Conservation (phyloP, 202 grass and related monocot species). For the Setaria viridis region DNA sequence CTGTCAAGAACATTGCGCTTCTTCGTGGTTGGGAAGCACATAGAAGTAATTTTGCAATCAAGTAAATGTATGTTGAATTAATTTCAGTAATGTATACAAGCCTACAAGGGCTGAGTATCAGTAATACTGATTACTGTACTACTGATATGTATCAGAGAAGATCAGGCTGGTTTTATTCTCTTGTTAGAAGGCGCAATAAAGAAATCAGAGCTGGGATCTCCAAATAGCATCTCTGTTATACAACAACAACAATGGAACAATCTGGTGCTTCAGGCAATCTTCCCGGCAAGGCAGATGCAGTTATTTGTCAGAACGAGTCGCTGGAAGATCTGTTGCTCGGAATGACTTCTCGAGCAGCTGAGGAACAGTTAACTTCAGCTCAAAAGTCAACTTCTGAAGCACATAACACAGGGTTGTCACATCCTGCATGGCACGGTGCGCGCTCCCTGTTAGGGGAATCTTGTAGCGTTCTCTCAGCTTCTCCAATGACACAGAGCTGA, state of each 20-base stretch:
- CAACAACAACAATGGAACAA: constrained; percentile 46
- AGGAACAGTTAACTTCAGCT: constrained; percentile 71
- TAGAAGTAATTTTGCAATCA: neutral
- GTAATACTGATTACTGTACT: constrained; percentile 26
- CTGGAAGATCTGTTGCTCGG: constrained; percentile 52
- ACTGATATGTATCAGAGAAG: constrained; percentile 26
- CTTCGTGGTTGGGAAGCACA: neutral
- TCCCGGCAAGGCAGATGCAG: neutral
- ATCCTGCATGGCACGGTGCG: constrained; percentile 87
- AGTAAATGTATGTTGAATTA: constrained; percentile 23
- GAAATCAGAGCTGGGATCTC: constrained; percentile 41
- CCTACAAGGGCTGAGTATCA: constrained; percentile 33
- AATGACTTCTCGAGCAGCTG: constrained; percentile 75
- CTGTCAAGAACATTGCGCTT: constrained; percentile 21
- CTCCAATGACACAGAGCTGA: constrained; percentile 55
- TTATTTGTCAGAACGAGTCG: constrained; percentile 41
- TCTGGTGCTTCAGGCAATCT: constrained; percentile 13
- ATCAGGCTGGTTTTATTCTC: constrained; percentile 40
- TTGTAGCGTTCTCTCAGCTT: constrained; percentile 65
- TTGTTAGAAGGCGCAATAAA: constrained; percentile 43
- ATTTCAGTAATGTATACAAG: constrained; percentile 37
- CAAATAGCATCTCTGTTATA: constrained; percentile 42
- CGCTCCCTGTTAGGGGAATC: constrained; percentile 58
- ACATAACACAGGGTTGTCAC: constrained; percentile 73
- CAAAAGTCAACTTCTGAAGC: constrained; percentile 74